These are phyloP conservation scores for Colletotrichum scovillei DNA, from an alignment of 2,329 filamentous ascomycete species.

Conservation along the genomic window DNA sequence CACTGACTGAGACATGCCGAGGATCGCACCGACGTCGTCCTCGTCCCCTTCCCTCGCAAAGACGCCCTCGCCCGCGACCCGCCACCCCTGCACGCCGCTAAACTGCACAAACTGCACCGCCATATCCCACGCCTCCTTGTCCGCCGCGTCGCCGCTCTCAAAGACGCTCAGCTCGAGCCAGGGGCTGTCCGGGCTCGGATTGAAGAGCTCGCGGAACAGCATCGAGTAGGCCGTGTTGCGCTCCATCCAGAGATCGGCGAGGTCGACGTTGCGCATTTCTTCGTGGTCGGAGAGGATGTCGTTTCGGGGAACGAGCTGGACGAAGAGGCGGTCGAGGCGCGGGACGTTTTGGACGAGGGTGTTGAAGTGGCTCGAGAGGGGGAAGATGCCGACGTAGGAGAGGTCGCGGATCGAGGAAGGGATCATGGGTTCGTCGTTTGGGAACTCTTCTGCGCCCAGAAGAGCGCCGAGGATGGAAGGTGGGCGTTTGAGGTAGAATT, in stretches of 20 bases:
- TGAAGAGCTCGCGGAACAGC: constrained; percentile 55
- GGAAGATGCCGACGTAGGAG: constrained; percentile 75
- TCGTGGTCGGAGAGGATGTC: constrained; percentile 45
- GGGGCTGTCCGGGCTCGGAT: constrained; percentile 38
- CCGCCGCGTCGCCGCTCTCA: constrained; percentile 60
- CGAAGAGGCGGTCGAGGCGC: constrained; percentile 62
- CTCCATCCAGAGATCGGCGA: constrained; percentile 64
- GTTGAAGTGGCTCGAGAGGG: constrained; percentile 70
- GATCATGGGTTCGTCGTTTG: constrained; percentile 51
- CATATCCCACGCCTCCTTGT: constrained; percentile 59
- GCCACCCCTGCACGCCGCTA: constrained; percentile 53
- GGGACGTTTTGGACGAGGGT: constrained; percentile 60
- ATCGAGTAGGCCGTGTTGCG: constrained; percentile 61
- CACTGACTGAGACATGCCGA: constrained; percentile 36
- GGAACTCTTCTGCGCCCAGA: constrained; percentile 53
- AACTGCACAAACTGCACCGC: constrained; percentile 53
- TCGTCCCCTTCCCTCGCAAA: constrained; percentile 48
- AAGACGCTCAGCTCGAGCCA: constrained; percentile 59
- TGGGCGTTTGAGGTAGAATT: constrained; percentile 74
- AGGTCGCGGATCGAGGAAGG: constrained; percentile 59
- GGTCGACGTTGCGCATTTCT: constrained; percentile 52
- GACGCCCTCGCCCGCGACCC: constrained; percentile 56
- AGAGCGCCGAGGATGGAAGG: constrained; percentile 70
- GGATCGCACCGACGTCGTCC: constrained; percentile 7
- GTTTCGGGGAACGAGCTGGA: constrained; percentile 59